A percentile compares a stretch with the other conserved stretches of the same genome.
Conservation (phyloP, 2,329 filamentous ascomycete genomes). For the Fusarium sp. region DNA sequence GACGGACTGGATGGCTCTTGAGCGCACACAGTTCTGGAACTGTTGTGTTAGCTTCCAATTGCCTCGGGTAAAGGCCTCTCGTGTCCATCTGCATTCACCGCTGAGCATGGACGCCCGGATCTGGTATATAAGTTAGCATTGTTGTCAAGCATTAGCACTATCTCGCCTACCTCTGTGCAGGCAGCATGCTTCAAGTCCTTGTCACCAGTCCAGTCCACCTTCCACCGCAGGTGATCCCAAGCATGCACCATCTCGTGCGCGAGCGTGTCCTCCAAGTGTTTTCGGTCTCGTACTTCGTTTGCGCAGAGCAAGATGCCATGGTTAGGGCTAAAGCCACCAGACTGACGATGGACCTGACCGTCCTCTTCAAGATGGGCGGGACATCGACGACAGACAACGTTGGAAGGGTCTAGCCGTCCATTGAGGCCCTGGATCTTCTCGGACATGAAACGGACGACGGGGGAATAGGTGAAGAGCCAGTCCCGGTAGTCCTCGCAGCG, state of each 20-base stretch:
- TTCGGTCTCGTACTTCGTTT: slow-evolving; percentile 84
- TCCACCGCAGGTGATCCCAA: slow-evolving; percentile 92
- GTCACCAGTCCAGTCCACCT: slow-evolving; percentile 81
- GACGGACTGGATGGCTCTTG: slow-evolving; percentile 83
- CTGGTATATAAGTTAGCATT: slow-evolving; percentile 55
- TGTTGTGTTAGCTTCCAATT: slow-evolving; percentile 93
- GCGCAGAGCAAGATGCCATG: slow-evolving; percentile 94
- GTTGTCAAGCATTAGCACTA: not conserved
- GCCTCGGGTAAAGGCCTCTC: slow-evolving; percentile 85
- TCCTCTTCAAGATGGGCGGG: slow-evolving; percentile 67
- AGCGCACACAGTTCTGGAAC: slow-evolving; percentile 91
- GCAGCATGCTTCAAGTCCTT: slow-evolving; percentile 88
- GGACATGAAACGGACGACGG: slow-evolving; percentile 86
- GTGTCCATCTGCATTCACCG: slow-evolving; percentile 91
- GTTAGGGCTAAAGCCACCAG: slow-evolving; percentile 86
- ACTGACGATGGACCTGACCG: slow-evolving; percentile 72
- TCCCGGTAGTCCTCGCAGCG: slow-evolving; percentile 85
- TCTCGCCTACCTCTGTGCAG: slow-evolving; percentile 81
- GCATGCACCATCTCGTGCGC: slow-evolving; percentile 99
- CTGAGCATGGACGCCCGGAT: slow-evolving; percentile 93
- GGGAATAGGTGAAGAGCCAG: slow-evolving; percentile 87
- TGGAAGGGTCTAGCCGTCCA: slow-evolving; percentile 77
- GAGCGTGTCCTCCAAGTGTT: slow-evolving; percentile 91
- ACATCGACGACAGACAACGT: slow-evolving; percentile 87
- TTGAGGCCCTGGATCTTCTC: slow-evolving; percentile 85